Evolutionary conservation across 306 rosid genomes (phyloP), one percentile per base, ranked within the genome.

Genomic region (Phaseolus lunatus): DNA sequence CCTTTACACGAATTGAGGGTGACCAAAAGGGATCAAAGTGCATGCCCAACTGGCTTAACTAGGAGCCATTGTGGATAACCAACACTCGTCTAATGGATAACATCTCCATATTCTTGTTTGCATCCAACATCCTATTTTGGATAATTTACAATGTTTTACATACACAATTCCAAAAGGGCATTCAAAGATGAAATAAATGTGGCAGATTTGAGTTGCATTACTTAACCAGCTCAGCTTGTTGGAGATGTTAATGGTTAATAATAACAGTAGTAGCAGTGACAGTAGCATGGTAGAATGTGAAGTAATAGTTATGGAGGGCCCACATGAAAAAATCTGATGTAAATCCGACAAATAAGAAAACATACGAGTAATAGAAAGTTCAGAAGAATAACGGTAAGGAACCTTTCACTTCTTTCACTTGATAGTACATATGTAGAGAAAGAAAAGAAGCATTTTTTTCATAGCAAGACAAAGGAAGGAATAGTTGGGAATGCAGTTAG

Each of bases 381-480:
- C 76, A 86, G 70, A 84, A 83, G 91, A 83, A 84, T 90, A 92
- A 90, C 87, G 85, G 84, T 86, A 78, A 37, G 83, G 91, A 84
- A 85, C 86, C 86, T 80, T 86, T 81, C 86, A 73, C 70, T 88
- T 61, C 86, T 80, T 86, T 81, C 86, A 73, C 70, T 88, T 61
- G 84, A 67, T 19, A 19, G 29, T n/a, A 29, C 1, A 37, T 27
- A 19, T 0, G 35, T 45, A 31, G 69, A 63, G 69, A 58, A n/a
- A 23, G 5, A 56, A 20, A 20, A 27, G 43, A 31, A n/a, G 66
- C 73, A 76, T 82, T 72, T 75, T 67, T 80, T 79, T 72, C 19
- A 75, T 80, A 87, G 70, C 88, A 89, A 86, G 98, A 90, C 94
- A 86, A 90, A 94, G 96, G 76, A 91, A 94, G 88, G 98, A 87